Percentiles rank a stretch among this genome's conserved stretches.
phyloP scores from a whole-genome alignment of 192 early-diverging fungal genomes.

The Coemansia sp. region DNA sequence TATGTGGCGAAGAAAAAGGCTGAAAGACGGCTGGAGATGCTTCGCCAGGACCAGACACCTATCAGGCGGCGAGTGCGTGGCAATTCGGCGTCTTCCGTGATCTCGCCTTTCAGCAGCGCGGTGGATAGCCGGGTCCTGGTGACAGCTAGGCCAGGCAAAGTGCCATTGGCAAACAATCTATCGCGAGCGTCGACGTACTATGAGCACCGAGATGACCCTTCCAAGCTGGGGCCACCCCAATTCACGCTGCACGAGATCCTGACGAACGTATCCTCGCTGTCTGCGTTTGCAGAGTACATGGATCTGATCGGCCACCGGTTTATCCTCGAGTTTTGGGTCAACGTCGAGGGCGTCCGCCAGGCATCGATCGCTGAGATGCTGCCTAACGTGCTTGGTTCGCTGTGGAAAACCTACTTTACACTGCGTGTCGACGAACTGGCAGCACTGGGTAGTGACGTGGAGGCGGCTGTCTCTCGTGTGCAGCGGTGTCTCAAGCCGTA shows the following conservation, averaged over 20 bases:
- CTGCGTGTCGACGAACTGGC: conserved; percentile 51
- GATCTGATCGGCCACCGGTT: conserved; percentile 66
- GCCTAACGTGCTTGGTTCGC: conserved; percentile 34
- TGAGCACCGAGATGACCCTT: conserved; percentile 50
- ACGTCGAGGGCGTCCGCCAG: conserved; percentile 65
- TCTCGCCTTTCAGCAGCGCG: background rate
- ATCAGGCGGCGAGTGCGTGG: background rate
- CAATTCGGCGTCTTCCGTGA: conserved; percentile 6
- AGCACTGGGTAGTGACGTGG: conserved; percentile 25
- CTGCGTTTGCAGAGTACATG: conserved; percentile 82
- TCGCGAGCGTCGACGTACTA: conserved; percentile 51
- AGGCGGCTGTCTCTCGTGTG: conserved; percentile 30
- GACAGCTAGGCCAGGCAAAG: background rate
- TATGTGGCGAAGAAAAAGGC: conserved; percentile 70
- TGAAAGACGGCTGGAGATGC: conserved; percentile 67
- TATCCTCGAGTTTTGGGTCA: conserved; percentile 74
- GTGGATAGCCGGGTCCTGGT: background rate
- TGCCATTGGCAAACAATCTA: background rate
- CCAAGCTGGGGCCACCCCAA: conserved; percentile 47
- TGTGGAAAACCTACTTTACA: conserved; percentile 59
- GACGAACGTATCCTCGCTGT: conserved; percentile 64
- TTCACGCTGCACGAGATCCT: conserved; percentile 64
- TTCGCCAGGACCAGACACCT: conserved; percentile 45
- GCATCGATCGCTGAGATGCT: conserved; percentile 10
- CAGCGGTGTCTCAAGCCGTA: conserved; percentile 44